phyloP scores from a whole-genome alignment of 1,284 basidiomycete species.

The Ceratobasidium sp. region DNA sequence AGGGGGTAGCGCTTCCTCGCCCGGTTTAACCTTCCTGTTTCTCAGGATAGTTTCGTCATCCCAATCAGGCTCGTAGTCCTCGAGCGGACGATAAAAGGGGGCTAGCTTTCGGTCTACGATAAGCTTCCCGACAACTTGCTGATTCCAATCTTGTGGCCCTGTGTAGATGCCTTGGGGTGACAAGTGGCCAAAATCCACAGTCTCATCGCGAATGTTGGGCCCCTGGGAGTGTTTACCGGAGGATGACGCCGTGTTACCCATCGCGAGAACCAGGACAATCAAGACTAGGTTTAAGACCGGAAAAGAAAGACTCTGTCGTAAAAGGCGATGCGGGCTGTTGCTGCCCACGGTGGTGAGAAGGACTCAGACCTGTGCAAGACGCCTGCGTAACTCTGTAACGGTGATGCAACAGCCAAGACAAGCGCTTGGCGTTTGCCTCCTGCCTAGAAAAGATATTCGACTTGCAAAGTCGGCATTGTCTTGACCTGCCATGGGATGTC shows the following conservation, averaged over 20 bases:
- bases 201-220: slow-evolving; percentile 77
- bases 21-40: slow-evolving; percentile 66
- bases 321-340: slow-evolving; percentile 22
- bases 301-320: slow-evolving; percentile 28
- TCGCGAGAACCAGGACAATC: slow-evolving; percentile 54
- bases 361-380: slow-evolving; percentile 33
- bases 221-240: slow-evolving; percentile 54
- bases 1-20: slow-evolving; percentile 40
- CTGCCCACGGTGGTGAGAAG: slow-evolving; percentile 46
- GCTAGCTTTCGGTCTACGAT: slow-evolving; percentile 91
- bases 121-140: slow-evolving; percentile 85
- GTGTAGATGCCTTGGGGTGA: slow-evolving; percentile 91
- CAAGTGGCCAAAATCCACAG: slow-evolving; percentile 85
- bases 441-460: background rate
- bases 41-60: slow-evolving; percentile 85
- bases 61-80: slow-evolving; percentile 92
- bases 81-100: slow-evolving; percentile 95
- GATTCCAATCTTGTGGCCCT: slow-evolving; percentile 90
- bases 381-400: slow-evolving; percentile 19
- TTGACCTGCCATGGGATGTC: background rate
- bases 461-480: background rate
- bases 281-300: background rate
- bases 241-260: slow-evolving; percentile 84
- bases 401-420: slow-evolving; percentile 24
- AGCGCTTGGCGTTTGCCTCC: slow-evolving; percentile 17